Evolutionary conservation across 108 stramenopile species (phyloP), one percentile per base, ranked within the genome.

Genomic region (Pseudonitzschia pungens): DNA sequence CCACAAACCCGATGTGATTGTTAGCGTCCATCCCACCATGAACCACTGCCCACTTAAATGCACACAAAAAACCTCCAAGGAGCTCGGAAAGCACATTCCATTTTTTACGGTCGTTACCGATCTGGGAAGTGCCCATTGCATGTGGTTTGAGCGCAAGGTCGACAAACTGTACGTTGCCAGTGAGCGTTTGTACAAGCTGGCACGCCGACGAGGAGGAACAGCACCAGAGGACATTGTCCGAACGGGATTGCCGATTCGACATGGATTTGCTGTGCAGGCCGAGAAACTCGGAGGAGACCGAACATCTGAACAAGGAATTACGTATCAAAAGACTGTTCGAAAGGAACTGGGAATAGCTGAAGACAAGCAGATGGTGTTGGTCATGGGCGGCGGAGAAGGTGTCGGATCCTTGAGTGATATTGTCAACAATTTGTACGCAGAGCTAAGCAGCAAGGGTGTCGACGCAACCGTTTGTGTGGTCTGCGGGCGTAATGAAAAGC

Each of bases 71-170:
- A 79, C 96, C 65, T 83, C 81, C 21, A 67, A 84, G 20, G 76
- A 86, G 53, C 53, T 60, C 14, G 89, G 87, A 0, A 84, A 81
- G 70, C 83, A 89, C 60, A 87, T 89, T 54, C 93, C 93, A 1
- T 89, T 94, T 77, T 97, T 95, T 74, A 98, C 98, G 16, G 97
- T 98, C 0, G 97, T 98, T 18, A 98, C 98, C 14, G 98, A 98
- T 80, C 87, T 98, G 31, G 98, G 91, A 50, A 87, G 88, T 9
- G 97, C 89, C 27, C 98, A 98, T 77, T 81, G 88, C 31, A 95
- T 89, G 22, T 98, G 98, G 98, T 98, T 98, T 73, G 81, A 87
- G 77, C 82, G 78, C 70, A 75, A 90, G 52, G 87, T 88, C 15
- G 95, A 96, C 63, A 84, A 84, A 58, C 86, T 94, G 71, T 98